Evolutionary conservation across 2,329 filamentous ascomycete genomes (phyloP), one percentile per base, ranked within the genome.

Genomic region (Ophiocordyceps sinensis): DNA sequence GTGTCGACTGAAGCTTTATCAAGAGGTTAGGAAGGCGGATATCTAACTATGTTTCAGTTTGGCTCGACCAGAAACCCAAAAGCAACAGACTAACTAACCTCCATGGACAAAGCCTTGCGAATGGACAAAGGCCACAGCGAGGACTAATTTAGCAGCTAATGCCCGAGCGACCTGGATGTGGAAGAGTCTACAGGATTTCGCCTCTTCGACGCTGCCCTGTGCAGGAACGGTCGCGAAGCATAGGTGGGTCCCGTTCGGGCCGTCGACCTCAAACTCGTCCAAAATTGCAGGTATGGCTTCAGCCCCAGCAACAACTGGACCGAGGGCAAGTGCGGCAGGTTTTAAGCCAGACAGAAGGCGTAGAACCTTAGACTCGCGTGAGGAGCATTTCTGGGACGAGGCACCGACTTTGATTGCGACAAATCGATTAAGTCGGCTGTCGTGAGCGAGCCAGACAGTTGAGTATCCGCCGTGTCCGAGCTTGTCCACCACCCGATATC

Each of bases 401-500:
- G 31, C 10, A 44, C 39, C 39, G 23, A 23, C 7, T 23, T 45
- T 46, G 40, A 43, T 21, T 15, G 43, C 47, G 32, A 47, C 42
- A 21, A 43, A 45, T 15, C 32, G 28, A 23, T 43, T 36, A 6
- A 39, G 38, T 36, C 41, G 38, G 21, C n/a, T 23, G 47, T 66
- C 61, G 31, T 50, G 50, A 15, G 57, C 62, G 21, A 67, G 57
- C 63, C 61, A 66, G 38, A 64, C 55, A 1, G 62, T 66, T 3
- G 59, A 61, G 46, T 52, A 61, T 1, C 55, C 53, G 19, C 63
- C 60, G 45, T 51, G 61, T 36, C 61, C 61, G 39, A 65, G 44
- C 45, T 65, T 66, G 28, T 60, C 54, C 29, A 60, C 45, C 17
- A 64, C 44, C 30, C 52, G 50, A 44, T 65, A 66, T 12, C 57